Conservation (phyloP, 192 early-diverging fungal species). For the Coemansia sp. region DNA sequence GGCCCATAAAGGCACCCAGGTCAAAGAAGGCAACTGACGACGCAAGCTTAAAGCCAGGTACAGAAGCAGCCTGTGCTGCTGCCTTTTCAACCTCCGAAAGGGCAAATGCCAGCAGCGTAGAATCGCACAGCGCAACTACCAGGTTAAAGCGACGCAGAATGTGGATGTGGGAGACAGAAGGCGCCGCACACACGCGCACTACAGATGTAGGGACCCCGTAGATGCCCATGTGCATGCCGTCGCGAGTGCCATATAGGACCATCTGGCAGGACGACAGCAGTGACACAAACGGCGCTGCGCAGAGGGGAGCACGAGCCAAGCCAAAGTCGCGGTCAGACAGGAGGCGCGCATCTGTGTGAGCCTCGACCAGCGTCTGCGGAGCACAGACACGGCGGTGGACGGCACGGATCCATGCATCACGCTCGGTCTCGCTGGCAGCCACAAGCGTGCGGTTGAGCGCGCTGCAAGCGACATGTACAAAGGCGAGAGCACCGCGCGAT, state of each 20-base stretch:
- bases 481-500: slow-evolving; percentile 15
- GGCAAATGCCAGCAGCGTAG: slow-evolving; percentile 37
- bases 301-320: slow-evolving; percentile 33
- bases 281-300: slow-evolving; percentile 40
- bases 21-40: slow-evolving; percentile 48
- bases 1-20: slow-evolving; percentile 34
- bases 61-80: slow-evolving; percentile 14
- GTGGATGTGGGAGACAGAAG: slow-evolving; percentile 35
- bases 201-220: slow-evolving; percentile 50
- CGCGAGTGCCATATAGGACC: slow-evolving; percentile 42
- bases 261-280: slow-evolving; percentile 43
- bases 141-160: slow-evolving; percentile 37
- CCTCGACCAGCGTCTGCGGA: slow-evolving; percentile 51
- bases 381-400: slow-evolving; percentile 29
- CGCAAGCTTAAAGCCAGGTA: slow-evolving; percentile 37
- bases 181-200: slow-evolving; percentile 24
- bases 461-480: slow-evolving; percentile 46
- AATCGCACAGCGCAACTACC: slow-evolving; percentile 38
- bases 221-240: slow-evolving; percentile 50
- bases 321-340: slow-evolving; percentile 48
- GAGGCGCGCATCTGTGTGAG: slow-evolving; percentile 40
- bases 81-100: slow-evolving; percentile 40
- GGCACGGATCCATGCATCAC: slow-evolving; percentile 25
- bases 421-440: slow-evolving; percentile 21
- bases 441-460: slow-evolving; percentile 42